Base-by-base conservation (phyloP, 805 yeast genomes). In the Yarrowia deformans region DNA sequence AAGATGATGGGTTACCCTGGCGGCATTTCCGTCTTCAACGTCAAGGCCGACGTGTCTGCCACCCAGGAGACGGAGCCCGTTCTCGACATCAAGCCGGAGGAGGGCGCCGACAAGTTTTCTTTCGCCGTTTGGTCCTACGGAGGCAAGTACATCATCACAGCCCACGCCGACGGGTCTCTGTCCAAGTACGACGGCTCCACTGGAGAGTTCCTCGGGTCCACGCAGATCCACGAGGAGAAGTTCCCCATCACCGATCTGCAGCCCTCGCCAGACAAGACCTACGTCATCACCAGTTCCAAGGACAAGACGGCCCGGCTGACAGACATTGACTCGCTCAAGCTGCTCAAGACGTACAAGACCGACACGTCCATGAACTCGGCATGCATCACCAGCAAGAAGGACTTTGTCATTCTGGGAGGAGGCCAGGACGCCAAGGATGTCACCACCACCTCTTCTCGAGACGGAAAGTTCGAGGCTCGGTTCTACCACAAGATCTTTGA, bases 341-440 rank as follows among this genome's bases (percentile, higher is more conserved):
- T 88, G 67, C 79, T 90, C 79, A 93, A 93, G 81, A 87, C 86
- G 23, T 95, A 84, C 80, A 86, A 84, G 74, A 88, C 97, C 7
- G 98, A 93, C 78, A 93, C 97, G 67, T 98, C 98, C 70, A 85
- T 95, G 84, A 95, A 95, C 83, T 87, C 97, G 45, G 98, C 98
- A 19, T 89, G 97, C 73, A 90, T 95, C 74, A 93, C 99, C 16
- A 96, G 98, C 34, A 83, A 88, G 70, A 95, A 95, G 82, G 94
- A 95, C 77, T 94, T 89, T 77, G 90, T 95, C 71, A 89, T 95
- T 63, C 84, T 95, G 71, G 99, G 98, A 68, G 99, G 99, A 82
- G 99, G 99, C 88, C 98, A 95, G 84, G 98, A 93, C 76, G 98
- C 99, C 49, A 88, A 93, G 80, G 97, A 93, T 79, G 99, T 95